Evolutionary conservation across 2,329 filamentous ascomycete genomes (phyloP), one percentile per base, ranked within the genome.

Genomic region (Fusarium pseudonygamai): DNA sequence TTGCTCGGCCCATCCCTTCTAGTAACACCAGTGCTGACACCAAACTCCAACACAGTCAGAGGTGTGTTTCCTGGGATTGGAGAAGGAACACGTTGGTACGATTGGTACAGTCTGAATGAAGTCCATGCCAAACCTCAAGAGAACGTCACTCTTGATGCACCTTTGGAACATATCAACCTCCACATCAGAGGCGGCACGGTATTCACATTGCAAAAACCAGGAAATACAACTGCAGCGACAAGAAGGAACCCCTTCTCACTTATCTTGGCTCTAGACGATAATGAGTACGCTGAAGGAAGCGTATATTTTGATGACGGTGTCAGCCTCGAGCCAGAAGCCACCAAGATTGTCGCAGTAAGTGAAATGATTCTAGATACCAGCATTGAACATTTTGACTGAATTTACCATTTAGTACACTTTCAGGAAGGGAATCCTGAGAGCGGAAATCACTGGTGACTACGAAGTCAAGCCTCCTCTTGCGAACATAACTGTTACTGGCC

Each of bases 271-370:
- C 15, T 59, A 5, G 56, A 59, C 7, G 40, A 59, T 11, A 59
- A 59, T 36, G 42, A 50, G 34, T 59, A 37, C 28, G 56, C 56
- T 6, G 42, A 59, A 36, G 56, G 56, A 28, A 59, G 20, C 6
- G 56, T 30, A 6, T 59, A 59, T 18, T n/a, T 59, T 16, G 56
- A 59, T 28, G 56, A 59, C 6, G 56, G 56, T 8, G 56, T 59
- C 18, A 59, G 56, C 15, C 32, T 59, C 32, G 24, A 59, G n/a
- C 42, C 42, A 28, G 24, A 59, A 30, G 24, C 42, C 14, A 59
- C 24, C 7, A 59, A 49, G 10, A 37, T 13, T 20, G 32, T 37
- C 15, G 13, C 20, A 22, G 56, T 59, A 59, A 22, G 56, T 14
- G 16, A n/a, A 34, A 18, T 34, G 0, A 5, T 6, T 7, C 2